These are phyloP conservation scores for Holtermanniella nyarrowii DNA, from an alignment of 768 basidiomycete genomes.

Conservation along the genomic window DNA sequence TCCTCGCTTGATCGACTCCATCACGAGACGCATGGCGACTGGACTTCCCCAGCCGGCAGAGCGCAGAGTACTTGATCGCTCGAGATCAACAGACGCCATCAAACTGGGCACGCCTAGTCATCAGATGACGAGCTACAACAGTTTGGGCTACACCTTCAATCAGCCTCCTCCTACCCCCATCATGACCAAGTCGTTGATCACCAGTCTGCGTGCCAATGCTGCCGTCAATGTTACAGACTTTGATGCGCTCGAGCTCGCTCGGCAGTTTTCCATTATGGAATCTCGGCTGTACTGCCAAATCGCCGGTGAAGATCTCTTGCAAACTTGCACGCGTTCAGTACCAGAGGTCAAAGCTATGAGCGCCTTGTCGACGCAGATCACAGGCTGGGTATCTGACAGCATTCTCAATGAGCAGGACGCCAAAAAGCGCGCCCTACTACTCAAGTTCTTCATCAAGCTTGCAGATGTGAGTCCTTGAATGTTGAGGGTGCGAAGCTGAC, in stretches of 20 bases:
- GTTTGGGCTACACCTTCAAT: constrained; percentile 45
- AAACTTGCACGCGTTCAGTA: constrained; percentile 62
- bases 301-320: constrained; percentile 76
- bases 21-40: constrained; percentile 21
- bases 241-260: constrained; percentile 78
- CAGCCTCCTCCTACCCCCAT: constrained; percentile 72
- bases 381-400: constrained; percentile 77
- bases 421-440: constrained; percentile 62
- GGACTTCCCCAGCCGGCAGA: neutral
- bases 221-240: constrained; percentile 74
- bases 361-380: constrained; percentile 80
- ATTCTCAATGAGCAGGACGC: constrained; percentile 82
- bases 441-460: constrained; percentile 83
- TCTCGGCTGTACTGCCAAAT: constrained; percentile 76
- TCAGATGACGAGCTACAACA: constrained; percentile 48
- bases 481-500: constrained; percentile 2
- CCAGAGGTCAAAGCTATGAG: constrained; percentile 67
- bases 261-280: constrained; percentile 92
- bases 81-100: neutral
- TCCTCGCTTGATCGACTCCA: constrained; percentile 36
- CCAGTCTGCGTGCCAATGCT: constrained; percentile 48
- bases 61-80: constrained; percentile 2
- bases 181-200: constrained; percentile 68
- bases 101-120: constrained; percentile 30
- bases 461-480: constrained; percentile 45